Conservation (phyloP, 768 basidiomycete species). For the Rubroboletus pulcherrimus region DNA sequence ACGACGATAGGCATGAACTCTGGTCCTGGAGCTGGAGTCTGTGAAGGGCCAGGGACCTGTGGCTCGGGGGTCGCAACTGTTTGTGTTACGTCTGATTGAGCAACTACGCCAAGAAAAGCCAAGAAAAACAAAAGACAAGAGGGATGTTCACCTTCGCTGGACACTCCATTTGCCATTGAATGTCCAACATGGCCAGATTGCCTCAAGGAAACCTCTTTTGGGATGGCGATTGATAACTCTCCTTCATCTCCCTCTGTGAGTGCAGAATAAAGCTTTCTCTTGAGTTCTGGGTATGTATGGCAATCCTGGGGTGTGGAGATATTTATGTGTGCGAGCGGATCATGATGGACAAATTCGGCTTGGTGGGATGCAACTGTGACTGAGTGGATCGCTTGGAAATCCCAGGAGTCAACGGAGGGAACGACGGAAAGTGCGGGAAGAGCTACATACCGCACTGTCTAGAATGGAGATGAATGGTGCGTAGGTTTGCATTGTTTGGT, state of each 20-base stretch:
- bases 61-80: constrained; percentile 81
- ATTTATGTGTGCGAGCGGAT: constrained; percentile 65
- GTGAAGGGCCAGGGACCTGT: constrained; percentile 53
- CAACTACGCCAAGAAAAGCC: neutral
- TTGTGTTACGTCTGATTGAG: constrained; percentile 6
- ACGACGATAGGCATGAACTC: constrained; percentile 78
- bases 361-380: constrained; percentile 68
- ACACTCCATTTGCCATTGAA: constrained; percentile 36
- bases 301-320: constrained; percentile 72
- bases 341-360: constrained; percentile 76
- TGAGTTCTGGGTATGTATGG: constrained; percentile 88
- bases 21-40: constrained; percentile 37
- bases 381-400: constrained; percentile 57
- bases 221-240: constrained; percentile 87
- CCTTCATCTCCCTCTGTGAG: constrained; percentile 91
- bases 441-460: constrained; percentile 74
- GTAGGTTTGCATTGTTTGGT: constrained; percentile 75
- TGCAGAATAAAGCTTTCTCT: constrained; percentile 87
- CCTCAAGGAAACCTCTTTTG: constrained; percentile 63
- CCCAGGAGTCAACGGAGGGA: constrained; percentile 20
- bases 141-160: constrained; percentile 52
- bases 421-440: constrained; percentile 9
- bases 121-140: neutral
- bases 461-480: constrained; percentile 82
- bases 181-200: constrained; percentile 48